Percentiles rank a stretch among this genome's conserved stretches.
These are phyloP conservation scores for Hypoxylon sp. DNA, from an alignment of 2,329 filamentous ascomycete species.

Conservation along the genomic window DNA sequence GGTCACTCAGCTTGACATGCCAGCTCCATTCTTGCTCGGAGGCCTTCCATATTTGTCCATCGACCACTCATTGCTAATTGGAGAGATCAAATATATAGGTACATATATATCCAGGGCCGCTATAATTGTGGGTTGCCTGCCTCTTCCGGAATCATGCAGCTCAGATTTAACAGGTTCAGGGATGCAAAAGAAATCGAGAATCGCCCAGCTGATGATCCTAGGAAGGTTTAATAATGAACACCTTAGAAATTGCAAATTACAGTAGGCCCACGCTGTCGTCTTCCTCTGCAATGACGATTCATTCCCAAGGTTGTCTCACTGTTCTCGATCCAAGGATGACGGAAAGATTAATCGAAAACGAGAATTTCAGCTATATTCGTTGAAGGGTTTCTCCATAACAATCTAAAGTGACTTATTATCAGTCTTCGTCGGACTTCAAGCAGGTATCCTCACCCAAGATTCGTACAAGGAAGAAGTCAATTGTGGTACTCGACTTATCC, in stretches of 20 bases:
- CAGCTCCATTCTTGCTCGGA: constrained; percentile 1
- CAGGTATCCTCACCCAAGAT: background rate
- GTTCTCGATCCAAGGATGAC: background rate
- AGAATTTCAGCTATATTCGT: background rate
- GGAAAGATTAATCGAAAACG: background rate
- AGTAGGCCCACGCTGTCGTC: constrained; percentile 1
- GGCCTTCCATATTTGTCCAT: constrained; percentile 17
- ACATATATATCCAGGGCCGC: constrained; percentile 16
- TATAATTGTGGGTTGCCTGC: constrained; percentile 35
- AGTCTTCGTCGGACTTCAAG: background rate
- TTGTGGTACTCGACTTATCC: background rate
- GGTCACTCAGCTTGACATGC: background rate
- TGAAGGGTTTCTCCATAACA: background rate
- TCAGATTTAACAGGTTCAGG: constrained; percentile 31
- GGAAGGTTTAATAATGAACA: constrained; percentile 23
- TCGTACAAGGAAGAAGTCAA: constrained; percentile 1
- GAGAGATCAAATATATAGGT: constrained; percentile 16
- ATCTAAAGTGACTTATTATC: background rate
- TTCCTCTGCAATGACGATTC: background rate
- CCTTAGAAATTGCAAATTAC: constrained; percentile 30
- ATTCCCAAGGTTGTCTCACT: background rate
- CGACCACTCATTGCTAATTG: constrained; percentile 1
- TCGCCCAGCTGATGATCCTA: constrained; percentile 12
- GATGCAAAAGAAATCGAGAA: constrained; percentile 23
- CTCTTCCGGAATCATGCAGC: constrained; percentile 33